Evolutionary conservation across 495 filamentous ascomycete genomes (phyloP), one percentile per base, ranked within the genome.

Genomic region (Halenospora varia): DNA sequence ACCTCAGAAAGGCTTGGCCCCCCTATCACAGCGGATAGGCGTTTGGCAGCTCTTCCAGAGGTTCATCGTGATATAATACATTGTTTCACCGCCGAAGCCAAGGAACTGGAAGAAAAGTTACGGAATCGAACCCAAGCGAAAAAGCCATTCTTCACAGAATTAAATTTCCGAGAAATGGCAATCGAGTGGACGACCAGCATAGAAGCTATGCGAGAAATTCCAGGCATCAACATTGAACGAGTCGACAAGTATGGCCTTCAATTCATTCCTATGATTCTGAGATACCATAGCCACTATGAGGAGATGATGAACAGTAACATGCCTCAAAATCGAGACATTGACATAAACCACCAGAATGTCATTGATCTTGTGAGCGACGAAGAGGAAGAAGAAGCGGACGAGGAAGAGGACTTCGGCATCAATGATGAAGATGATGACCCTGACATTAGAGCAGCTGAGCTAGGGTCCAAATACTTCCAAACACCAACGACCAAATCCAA

Each of bases 131-230:
- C 84, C 41, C 67, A 72, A 10, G 73, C 89, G 18, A 82, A 86
- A 10, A 77, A 79, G 49, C 86, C 88, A 2, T 68, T 82, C 22
- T 97, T 97, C 68, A 85, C 86, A 0, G 90, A 96, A 63, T 78
- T 77, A 24, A 75, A 89, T 1, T 74, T 95, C 51, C 85, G 91
- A 23, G 85, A 90, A 64, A 96, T 98, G 87, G 90, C 83, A 3
- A 88, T 96, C 41, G 64, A 73, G 25, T 91, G 93, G 60, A 86
- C 80, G 63, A 73, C 81, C 70, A 77, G 74, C 25, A 40, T 75
- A 40, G 73, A 72, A 2, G 75, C 86, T 56, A 84, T 98, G 79
- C 72, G 72, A 35, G 64, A 69, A 3, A 89, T 97, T 55, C 81
- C 78, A 0, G 82, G 81, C 11, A 87, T 96, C 53, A 83, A 90